Percentiles rank a stretch among this genome's conserved stretches.
phyloP scores from a whole-genome alignment of 148 eudicot genomes.

The Suaeda aralocaspica region DNA sequence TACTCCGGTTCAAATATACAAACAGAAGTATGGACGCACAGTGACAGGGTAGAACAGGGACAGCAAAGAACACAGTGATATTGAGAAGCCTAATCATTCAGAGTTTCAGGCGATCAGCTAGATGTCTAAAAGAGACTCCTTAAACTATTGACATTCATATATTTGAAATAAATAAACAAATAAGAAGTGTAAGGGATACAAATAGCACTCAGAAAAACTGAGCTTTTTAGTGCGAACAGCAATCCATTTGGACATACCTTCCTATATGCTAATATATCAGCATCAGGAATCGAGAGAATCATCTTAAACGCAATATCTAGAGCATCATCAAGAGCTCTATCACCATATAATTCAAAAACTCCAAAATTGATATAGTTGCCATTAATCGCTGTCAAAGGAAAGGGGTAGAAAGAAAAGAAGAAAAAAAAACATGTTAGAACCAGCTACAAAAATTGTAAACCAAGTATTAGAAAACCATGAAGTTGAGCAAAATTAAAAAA shows the following conservation, averaged over 20 bases:
- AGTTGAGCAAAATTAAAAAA: not conserved
- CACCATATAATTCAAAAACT: constrained; percentile 95
- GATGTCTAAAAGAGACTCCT: not conserved
- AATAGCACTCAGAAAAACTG: not conserved
- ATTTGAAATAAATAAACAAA: not conserved
- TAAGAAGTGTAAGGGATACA: not conserved
- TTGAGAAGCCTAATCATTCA: not conserved
- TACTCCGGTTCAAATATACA: no score
- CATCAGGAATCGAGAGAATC: constrained; percentile 72
- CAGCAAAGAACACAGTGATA: no score
- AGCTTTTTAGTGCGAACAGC: not conserved
- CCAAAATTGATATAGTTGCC: constrained; percentile 96
- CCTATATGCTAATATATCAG: constrained; percentile 73
- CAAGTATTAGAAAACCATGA: not conserved
- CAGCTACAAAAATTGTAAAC: not conserved
- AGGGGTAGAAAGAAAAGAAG: not conserved
- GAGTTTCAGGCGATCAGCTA: no score
- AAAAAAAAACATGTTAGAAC: not conserved
- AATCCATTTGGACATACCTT: constrained; percentile 46
- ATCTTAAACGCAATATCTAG: constrained; percentile 77
- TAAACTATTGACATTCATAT: not conserved
- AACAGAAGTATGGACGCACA: not conserved
- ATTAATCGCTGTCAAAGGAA: constrained; percentile 56
- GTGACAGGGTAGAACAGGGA: not conserved
- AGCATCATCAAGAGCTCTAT: constrained; percentile 87